phyloP scores from a whole-genome alignment of 2,329 filamentous ascomycete genomes.

The Colletotrichum coccodes region DNA sequence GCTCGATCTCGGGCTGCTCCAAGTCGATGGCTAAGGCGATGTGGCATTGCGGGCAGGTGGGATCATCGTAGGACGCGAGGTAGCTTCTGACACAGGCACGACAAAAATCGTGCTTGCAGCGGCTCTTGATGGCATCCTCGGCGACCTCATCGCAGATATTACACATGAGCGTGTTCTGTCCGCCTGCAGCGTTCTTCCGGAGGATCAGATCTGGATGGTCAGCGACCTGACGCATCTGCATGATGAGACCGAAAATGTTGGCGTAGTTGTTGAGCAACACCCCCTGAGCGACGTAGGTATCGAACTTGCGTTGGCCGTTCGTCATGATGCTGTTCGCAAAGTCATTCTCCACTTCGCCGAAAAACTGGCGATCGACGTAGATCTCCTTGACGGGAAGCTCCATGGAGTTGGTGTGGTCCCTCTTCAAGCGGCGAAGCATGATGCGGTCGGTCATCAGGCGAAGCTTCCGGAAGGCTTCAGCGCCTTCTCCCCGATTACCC shows the following conservation, averaged over 20 bases:
- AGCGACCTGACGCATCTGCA: slow-evolving; percentile 98
- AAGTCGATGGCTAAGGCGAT: slow-evolving; percentile 91
- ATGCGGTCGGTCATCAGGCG: slow-evolving; percentile 90
- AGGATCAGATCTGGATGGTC: slow-evolving; percentile 95
- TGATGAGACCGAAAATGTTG: slow-evolving; percentile 98
- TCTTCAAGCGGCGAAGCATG: slow-evolving; percentile 95
- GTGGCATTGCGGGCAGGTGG: slow-evolving; percentile 91
- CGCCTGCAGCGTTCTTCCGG: slow-evolving; percentile 86
- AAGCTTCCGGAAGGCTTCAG: slow-evolving; percentile 81
- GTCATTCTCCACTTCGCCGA: slow-evolving; percentile 94
- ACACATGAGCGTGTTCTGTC: slow-evolving; percentile 91
- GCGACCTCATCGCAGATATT: slow-evolving; percentile 96
- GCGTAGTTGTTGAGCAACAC: slow-evolving; percentile 98
- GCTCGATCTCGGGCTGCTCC: slow-evolving; percentile 94
- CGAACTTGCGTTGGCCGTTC: slow-evolving; percentile 87
- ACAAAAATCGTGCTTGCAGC: slow-evolving; percentile 84
- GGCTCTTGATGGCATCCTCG: slow-evolving; percentile 92
- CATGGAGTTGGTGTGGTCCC: slow-evolving; percentile 93
- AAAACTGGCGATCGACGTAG: slow-evolving; percentile 92
- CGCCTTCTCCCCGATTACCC: slow-evolving; percentile 70
- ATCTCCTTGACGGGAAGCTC: slow-evolving; percentile 96
- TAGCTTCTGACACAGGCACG: slow-evolving; percentile 59
- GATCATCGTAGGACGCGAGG: slow-evolving; percentile 78
- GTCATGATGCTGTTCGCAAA: slow-evolving; percentile 97
- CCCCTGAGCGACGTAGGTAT: slow-evolving; percentile 94